Base-by-base conservation (phyloP, 257 asterid genomes). In the Gentiana macrophylla region DNA sequence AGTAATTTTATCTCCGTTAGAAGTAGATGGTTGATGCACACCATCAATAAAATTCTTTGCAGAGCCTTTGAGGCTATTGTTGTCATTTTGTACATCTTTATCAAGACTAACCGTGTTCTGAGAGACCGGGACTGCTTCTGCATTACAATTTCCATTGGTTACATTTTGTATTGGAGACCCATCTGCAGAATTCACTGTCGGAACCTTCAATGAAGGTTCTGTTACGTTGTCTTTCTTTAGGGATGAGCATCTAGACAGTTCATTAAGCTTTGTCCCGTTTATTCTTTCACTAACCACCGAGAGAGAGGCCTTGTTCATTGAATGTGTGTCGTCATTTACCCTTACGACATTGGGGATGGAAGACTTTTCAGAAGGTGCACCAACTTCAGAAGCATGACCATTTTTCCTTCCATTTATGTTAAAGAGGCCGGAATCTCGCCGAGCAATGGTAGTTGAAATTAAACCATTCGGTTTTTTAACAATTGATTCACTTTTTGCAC, bases 391-490 rank as follows among this genome's bases (percentile, higher is more conserved):
- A 32, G 5, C 54, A 51, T 59, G 43, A 15, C 43, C 33, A 24
- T 50, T 69, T 51, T 70, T 72, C 53, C 48, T 63, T 57, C 69
- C 72, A 52, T 50, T n/a, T 53, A 69, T 74, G 69, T 60, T 67
- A 4, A 54, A 56, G 6, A 46, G 62, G 57, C 60, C 32, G 2
- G 72, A 50, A 24, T 55, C 79, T 62, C 61, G 70, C 62, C 55
- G 67, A 49, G 74, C 54, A 36, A 61, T 64, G 49, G 83, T 51
- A 15, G 57, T 70, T 60, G 72, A 66, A 37, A 65, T 12, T 47
- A 78, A 48, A 52, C 43, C 73, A 35, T 67, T 72, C 8, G 41
- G 34, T 41, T 66, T 74, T 34, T 63, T 74, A 72, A 59, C 89
- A 37, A 55, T 32, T 11, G 71, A 60, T 44, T 72, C 83, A 44